phyloP scores from a whole-genome alignment of 495 filamentous ascomycete genomes.

The Lasiosphaeria ovina region DNA sequence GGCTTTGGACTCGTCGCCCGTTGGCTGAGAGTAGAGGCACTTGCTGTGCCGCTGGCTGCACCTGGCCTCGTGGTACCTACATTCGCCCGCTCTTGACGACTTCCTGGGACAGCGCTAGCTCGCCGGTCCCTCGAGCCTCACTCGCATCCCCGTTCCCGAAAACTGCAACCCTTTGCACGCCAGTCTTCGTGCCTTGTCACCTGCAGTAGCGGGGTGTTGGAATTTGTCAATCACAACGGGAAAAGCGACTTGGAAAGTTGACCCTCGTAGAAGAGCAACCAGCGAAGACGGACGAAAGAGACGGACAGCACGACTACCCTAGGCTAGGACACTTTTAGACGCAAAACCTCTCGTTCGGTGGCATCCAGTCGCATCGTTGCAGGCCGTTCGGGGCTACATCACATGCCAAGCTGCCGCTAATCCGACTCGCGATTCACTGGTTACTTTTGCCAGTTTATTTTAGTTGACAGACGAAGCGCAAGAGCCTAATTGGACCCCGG shows the following conservation, averaged over 20 bases:
- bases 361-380: constrained; percentile 3
- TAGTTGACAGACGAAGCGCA: constrained; percentile 11
- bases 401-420: constrained; percentile 33
- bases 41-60: constrained; percentile 27
- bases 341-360: not conserved
- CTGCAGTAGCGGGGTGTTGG: constrained; percentile 2
- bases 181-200: not conserved
- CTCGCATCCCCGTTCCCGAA: not conserved
- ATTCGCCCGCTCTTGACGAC: constrained; percentile 12
- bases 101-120: constrained; percentile 22
- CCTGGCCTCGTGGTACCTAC: constrained; percentile 22
- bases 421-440: constrained; percentile 15
- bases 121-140: constrained; percentile 13
- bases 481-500: constrained; percentile 13
- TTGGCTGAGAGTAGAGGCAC: constrained; percentile 18
- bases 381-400: constrained; percentile 1
- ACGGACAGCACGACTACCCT: not conserved
- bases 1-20: constrained; percentile 23
- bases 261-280: too few species aligned
- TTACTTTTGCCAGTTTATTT: constrained; percentile 15
- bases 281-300: not conserved
- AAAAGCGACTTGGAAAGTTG: too few species aligned
- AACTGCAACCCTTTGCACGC: not conserved
- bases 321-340: too few species aligned
- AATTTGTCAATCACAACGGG: not conserved